phyloP scores from a whole-genome alignment of 208 protist genomes.

The Tritrichomonas foetus region DNA sequence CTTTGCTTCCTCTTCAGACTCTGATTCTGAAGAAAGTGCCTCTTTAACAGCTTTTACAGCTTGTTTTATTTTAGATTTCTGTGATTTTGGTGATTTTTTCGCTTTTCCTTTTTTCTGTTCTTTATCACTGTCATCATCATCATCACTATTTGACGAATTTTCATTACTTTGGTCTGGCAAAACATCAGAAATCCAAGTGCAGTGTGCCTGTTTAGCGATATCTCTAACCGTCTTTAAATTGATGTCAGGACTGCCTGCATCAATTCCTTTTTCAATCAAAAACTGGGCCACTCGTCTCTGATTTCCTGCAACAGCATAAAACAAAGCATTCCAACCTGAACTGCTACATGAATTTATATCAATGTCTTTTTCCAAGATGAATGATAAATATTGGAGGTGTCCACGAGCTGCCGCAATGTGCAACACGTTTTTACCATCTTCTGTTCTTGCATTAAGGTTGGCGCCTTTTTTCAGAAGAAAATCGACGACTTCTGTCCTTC shows the following conservation, averaged over 20 bases:
- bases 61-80: too few species aligned
- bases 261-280: not conserved
- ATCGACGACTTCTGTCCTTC: not conserved
- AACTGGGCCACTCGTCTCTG: not conserved
- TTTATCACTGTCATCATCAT: too few species aligned
- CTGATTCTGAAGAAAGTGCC: too few species aligned
- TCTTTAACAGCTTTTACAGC: too few species aligned
- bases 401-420: constrained; percentile 19
- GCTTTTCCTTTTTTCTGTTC: too few species aligned
- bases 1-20: too few species aligned
- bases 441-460: not conserved
- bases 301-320: not conserved
- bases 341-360: not conserved
- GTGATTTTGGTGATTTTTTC: too few species aligned
- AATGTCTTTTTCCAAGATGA: not conserved
- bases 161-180: too few species aligned
- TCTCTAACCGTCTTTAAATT: not conserved
- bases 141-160: too few species aligned
- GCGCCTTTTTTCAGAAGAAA: not conserved
- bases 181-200: too few species aligned
- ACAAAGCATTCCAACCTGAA: not conserved
- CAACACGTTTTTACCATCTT: not conserved
- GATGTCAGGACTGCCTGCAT: not conserved
- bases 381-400: not conserved
- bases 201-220: not conserved